These are phyloP conservation scores for Euphrasia confusa DNA, from an alignment of 257 asterid species.

Conservation along the genomic window DNA sequence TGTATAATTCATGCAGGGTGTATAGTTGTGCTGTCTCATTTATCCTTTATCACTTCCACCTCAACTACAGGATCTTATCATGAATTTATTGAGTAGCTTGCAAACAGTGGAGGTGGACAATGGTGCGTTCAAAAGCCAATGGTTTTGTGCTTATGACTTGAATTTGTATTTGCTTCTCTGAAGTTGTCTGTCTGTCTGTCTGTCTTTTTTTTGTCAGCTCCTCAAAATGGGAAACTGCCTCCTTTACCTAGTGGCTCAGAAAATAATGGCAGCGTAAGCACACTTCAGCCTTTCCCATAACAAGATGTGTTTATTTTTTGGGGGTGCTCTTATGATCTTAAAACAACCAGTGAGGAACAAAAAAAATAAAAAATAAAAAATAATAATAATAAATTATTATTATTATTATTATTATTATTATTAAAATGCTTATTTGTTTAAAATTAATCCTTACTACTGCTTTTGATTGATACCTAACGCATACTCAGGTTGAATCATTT, in stretches of 20 bases:
- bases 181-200: constrained; percentile 14
- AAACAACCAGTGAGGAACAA: neutral
- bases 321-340: constrained; percentile 15
- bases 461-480: constrained; percentile 14
- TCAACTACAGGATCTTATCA: constrained; percentile 71
- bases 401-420: too few relatives aligned
- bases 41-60: constrained; percentile 23
- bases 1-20: constrained; percentile 11
- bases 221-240: constrained; percentile 73
- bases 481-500: constrained; percentile 53
- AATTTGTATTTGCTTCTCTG: constrained; percentile 18
- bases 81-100: constrained; percentile 73
- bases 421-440: too few relatives aligned
- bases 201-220: constrained; percentile 38
- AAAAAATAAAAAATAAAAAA: too few relatives aligned
- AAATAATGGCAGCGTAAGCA: constrained; percentile 79
- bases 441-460: constrained; percentile 3
- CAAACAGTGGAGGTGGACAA: constrained; percentile 66
- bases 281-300: constrained; percentile 12
- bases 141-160: constrained; percentile 15
- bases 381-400: too few relatives aligned
- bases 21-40: constrained; percentile 17
- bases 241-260: constrained; percentile 64
- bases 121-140: constrained; percentile 41
- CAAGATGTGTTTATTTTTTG: constrained; percentile 7